Evolutionary conservation across 2,329 filamentous ascomycete genomes (phyloP).

Genomic region (Clonostachys solani): DNA sequence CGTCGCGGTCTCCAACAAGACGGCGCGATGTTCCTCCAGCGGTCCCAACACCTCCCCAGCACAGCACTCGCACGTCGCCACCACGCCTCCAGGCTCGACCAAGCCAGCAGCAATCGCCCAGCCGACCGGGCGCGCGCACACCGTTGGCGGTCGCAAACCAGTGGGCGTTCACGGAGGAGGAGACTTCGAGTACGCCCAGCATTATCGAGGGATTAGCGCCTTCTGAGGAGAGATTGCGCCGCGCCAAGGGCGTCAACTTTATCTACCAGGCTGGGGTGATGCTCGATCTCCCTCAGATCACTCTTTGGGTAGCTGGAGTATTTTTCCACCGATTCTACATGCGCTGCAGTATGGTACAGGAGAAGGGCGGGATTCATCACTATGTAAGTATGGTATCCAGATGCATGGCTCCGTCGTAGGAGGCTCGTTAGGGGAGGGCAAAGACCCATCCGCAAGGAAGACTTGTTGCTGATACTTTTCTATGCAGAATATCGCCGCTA

Average conservation of each 20-base stretch:
- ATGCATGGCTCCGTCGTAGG: too few relatives aligned
- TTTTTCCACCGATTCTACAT: slow-evolving; percentile 98
- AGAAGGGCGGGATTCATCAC: slow-evolving; percentile 78
- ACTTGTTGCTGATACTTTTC: slow-evolving; percentile 7
- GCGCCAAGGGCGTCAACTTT: slow-evolving; percentile 93
- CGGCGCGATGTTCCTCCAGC: slow-evolving; percentile 56
- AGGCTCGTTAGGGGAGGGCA: not conserved
- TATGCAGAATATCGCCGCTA: slow-evolving; percentile 74
- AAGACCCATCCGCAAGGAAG: not conserved
- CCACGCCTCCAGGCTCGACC: slow-evolving; percentile 40
- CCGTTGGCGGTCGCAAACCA: slow-evolving; percentile 46
- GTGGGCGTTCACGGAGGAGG: slow-evolving; percentile 86
- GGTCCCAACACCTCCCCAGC: slow-evolving; percentile 55
- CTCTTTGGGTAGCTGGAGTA: slow-evolving; percentile 84
- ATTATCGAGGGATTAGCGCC: slow-evolving; percentile 76
- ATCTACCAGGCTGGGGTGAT: slow-evolving; percentile 92
- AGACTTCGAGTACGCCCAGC: slow-evolving; percentile 78
- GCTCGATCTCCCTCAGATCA: slow-evolving; percentile 87
- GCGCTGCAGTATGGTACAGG: slow-evolving; percentile 75
- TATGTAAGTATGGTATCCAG: slow-evolving; percentile 58
- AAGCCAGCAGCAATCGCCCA: slow-evolving; percentile 24
- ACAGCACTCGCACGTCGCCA: slow-evolving; percentile 50
- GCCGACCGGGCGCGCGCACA: slow-evolving; percentile 29
- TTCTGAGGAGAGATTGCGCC: slow-evolving; percentile 72
- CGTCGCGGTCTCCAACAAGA: slow-evolving; percentile 44